phyloP scores from a whole-genome alignment of 2,329 filamentous ascomycete genomes.

The Pyrenochaeta sp. region DNA sequence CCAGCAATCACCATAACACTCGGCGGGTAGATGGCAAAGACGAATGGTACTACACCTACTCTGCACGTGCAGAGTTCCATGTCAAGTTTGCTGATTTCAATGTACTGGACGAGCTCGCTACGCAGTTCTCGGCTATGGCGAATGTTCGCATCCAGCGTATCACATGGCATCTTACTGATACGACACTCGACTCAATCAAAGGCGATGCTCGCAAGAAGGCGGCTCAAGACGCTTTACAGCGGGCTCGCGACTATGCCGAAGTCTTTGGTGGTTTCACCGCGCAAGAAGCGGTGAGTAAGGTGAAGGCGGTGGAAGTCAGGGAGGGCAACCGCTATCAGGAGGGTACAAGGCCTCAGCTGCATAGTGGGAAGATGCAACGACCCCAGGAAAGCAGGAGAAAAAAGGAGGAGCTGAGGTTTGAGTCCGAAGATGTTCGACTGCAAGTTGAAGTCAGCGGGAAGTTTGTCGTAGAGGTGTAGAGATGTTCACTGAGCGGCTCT shows the following conservation, averaged over 20 bases:
- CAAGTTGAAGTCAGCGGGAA: conserved; percentile 11
- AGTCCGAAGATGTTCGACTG: conserved; percentile 18
- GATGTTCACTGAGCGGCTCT: no score
- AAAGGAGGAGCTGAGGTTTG: conserved; percentile 9
- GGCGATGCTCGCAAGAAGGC: conserved; percentile 9
- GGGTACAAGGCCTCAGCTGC: conserved; percentile 17
- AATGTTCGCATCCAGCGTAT: conserved; percentile 13
- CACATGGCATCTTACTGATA: conserved; percentile 16
- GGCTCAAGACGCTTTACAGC: conserved; percentile 11
- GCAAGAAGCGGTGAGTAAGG: conserved; percentile 8
- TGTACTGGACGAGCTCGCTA: conserved; percentile 14
- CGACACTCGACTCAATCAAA: conserved; percentile 5
- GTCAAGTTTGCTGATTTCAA: conserved; percentile 22
- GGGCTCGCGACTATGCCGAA: conserved; percentile 16
- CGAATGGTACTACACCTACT: neutral
- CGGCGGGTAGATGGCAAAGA: neutral
- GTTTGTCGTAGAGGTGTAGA: conserved; percentile 11
- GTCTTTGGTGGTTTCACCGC: conserved; percentile 9
- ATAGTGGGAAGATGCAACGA: conserved; percentile 9
- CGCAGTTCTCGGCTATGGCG: conserved; percentile 15
- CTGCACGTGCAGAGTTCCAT: conserved; percentile 10
- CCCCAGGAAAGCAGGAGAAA: neutral
- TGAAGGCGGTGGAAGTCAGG: conserved; percentile 9
- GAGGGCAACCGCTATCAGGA: conserved; percentile 9
- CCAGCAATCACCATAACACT: conserved; percentile 4